A percentile compares a stretch with the other conserved stretches of the same genome.
phyloP scores from a whole-genome alignment of 2,329 filamentous ascomycete genomes.

The Botrytis porri region DNA sequence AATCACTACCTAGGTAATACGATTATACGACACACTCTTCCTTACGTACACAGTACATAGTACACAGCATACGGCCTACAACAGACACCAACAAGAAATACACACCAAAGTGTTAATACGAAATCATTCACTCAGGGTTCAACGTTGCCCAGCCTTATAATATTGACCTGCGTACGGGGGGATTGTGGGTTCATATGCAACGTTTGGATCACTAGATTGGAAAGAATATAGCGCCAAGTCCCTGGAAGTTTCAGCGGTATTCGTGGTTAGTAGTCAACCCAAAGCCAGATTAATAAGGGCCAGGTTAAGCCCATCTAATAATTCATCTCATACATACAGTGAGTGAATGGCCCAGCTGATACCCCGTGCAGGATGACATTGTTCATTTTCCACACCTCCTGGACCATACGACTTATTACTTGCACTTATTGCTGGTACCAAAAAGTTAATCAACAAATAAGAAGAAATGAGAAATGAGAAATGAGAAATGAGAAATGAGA shows the following conservation, averaged over 20 bases:
- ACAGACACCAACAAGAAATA: not conserved
- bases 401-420: too few relatives aligned
- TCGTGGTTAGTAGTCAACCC: not conserved
- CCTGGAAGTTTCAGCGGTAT: not conserved
- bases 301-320: not conserved
- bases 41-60: too few relatives aligned
- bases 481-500: too few relatives aligned
- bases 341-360: too few relatives aligned
- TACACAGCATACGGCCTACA: not conserved
- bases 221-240: not conserved
- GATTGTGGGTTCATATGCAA: not conserved
- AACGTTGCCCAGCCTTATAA: slow-evolving; percentile 1
- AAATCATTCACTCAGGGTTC: not conserved
- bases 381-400: too few relatives aligned
- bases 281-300: not conserved
- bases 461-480: not conserved
- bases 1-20: too few relatives aligned
- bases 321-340: too few relatives aligned
- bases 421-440: too few relatives aligned
- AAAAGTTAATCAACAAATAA: not conserved
- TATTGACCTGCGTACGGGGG: not conserved
- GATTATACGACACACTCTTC: too few relatives aligned
- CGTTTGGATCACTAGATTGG: not conserved
- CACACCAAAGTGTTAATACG: not conserved
- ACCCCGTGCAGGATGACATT: not conserved